Base-by-base conservation (phyloP, 345 rosid species). In the Ricinus communis region DNA sequence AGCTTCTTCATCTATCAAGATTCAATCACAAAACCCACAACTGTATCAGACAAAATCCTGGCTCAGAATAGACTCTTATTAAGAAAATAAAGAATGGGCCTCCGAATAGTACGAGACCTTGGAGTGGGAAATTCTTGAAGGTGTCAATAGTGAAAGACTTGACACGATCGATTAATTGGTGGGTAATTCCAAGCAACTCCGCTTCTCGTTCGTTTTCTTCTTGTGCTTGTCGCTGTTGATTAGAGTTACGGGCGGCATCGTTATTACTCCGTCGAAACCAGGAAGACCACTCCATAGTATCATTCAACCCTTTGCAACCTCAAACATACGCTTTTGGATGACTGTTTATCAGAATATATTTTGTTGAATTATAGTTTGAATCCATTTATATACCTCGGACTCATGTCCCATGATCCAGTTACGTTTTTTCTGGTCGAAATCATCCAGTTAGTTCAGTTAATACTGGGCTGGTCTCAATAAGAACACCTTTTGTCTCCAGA, bases 111-210 rank as follows among this genome's bases (percentile, higher is more conserved):
- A 12, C n/a, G 18, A 30, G 77, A 89, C 98, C 93, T 45, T 80
- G 78, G 13, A 84, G 77, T 58, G 88, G 83, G 82, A 83, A 94
- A 70, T 80, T 85, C 85, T 82, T 87, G 93, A 94, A 94, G 38
- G 86, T 88, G 14, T 91, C 96, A 16, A 83, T 62, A 41, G 95
- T 77, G 76, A 90, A 91, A 14, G 93, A 81, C 81, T 83, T 86
- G 69, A 87, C 79, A 46, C 78, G 80, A 77, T 84, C 85, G 74
- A 91, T 73, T 41, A 94, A 76, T 49, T 86, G 79, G 46, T 80
- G 85, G 25, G 93, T 94, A 66, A 94, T 71, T 71, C 97, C 97
- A 12, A 79, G 61, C 5, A 84, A 55, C 47, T 84, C 86, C 46
- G 85, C 89, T 43, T 77, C 77, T 1, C 38, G 31, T 38, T 75